Base-by-base conservation (phyloP, 495 filamentous ascomycete genomes). In the Talaromyces nanjingensis region DNA sequence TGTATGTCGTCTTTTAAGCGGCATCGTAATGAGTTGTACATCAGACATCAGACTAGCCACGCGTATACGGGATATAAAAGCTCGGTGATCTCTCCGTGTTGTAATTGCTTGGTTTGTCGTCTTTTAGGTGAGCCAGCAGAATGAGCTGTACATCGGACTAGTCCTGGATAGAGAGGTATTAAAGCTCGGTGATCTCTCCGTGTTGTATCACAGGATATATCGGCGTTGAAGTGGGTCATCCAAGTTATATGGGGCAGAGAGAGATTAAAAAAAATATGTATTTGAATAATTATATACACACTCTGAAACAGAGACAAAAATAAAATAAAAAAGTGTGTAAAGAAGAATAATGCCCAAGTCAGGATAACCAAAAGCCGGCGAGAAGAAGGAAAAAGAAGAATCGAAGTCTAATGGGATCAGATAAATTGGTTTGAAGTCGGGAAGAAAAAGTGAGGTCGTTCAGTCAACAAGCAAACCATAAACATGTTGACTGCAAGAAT, bases 351-450 rank as follows among this genome's bases (percentile, higher is more conserved):
- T 29, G 4, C 12, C 53, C 22, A 56, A 7, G 20, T 22, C 22
- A 56, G 6, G 11, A 16, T 56, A 22, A 22, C 24, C 22, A 56
- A 56, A 25, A 16, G n/a, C 12, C 53, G 27, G 27, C 6, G 49
- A 29, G 14, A 27, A 56, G 7, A n/a, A 1, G 20, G 4, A 56
- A 52, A 18, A 56, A 12, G 0, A 27, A 16, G 24, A 56, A 56
- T 25, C 53, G 53, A 56, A 56, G 53, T 56, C 53, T 56, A 56
- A 54, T 56, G 22, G 53, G 53, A 56, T 56, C 12, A 56, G 5
- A 16, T 56, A 56, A 56, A 56, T n/a, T 56, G 53, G 53, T 56
- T 29, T 56, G 24, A 56, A 56, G 4, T 16, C 11, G 53, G n/a
- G 16, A 29, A 29, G 9, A 29, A 29, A 29, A 56, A 4, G 53